Percentiles rank a stretch among this genome's conserved stretches.
Evolutionary conservation across 768 basidiomycete species (phyloP).

Genomic region (Xanthoconium purpureum): DNA sequence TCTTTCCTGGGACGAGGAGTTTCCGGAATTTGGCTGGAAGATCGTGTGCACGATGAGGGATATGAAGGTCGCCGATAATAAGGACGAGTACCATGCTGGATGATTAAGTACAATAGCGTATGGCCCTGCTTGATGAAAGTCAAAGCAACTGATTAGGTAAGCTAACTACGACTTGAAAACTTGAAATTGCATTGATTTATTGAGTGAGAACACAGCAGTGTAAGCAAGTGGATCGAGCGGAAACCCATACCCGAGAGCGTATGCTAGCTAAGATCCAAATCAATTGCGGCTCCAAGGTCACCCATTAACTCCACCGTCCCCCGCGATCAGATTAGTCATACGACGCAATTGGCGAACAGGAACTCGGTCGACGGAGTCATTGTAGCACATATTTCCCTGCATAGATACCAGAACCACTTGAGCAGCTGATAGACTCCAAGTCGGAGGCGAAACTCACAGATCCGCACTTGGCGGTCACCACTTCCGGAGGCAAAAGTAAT

Average conservation of each 20-base stretch:
- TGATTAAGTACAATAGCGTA: neutral
- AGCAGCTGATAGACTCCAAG: slow-evolving; percentile 15
- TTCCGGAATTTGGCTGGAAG: slow-evolving; percentile 97
- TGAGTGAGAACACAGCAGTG: neutral
- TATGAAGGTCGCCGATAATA: slow-evolving; percentile 95
- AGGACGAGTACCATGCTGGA: slow-evolving; percentile 75
- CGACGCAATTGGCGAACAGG: neutral
- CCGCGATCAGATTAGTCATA: slow-evolving; percentile 5
- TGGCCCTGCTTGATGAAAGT: neutral
- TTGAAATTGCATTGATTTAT: neutral
- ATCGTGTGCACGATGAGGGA: slow-evolving; percentile 86
- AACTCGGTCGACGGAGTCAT: slow-evolving; percentile 11
- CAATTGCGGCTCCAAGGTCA: neutral
- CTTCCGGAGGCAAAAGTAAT: slow-evolving; percentile 35
- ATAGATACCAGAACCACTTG: slow-evolving; percentile 7
- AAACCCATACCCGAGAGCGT: neutral
- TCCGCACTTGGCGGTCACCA: slow-evolving; percentile 36
- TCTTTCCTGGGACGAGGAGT: slow-evolving; percentile 92
- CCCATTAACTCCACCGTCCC: slow-evolving; percentile 5
- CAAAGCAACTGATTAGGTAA: slow-evolving; percentile 23
- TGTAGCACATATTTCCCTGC: slow-evolving; percentile 29
- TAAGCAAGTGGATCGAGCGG: neutral
- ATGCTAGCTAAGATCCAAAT: neutral
- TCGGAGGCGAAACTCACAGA: slow-evolving; percentile 29
- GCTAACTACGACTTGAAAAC: slow-evolving; percentile 2